Percentiles rank a stretch among this genome's conserved stretches.
Conservation (phyloP, 2,329 filamentous ascomycete genomes). For the Penicillium olsonii region DNA sequence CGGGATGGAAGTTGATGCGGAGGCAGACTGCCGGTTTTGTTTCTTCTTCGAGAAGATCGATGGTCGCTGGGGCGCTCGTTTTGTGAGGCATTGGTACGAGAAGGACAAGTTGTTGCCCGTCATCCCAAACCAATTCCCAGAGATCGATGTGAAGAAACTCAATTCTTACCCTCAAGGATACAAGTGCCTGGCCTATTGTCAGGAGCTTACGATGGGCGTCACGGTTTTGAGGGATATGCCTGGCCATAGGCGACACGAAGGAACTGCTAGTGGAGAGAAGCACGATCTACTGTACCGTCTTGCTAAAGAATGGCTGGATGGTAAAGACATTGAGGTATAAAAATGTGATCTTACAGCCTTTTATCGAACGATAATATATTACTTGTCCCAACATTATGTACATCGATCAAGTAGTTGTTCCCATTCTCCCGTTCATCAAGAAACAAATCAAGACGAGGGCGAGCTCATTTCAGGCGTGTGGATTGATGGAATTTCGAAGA, state of each 20-base stretch:
- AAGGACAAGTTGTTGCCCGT: conserved; percentile 55
- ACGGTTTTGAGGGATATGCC: conserved; percentile 49
- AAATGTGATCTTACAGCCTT: not conserved
- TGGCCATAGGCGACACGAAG: conserved; percentile 43
- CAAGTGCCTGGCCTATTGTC: conserved; percentile 46
- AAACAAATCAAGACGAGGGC: no score
- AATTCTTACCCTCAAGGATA: conserved; percentile 48
- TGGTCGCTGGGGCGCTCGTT: conserved; percentile 47
- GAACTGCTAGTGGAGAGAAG: conserved; percentile 41
- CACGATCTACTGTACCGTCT: conserved; percentile 50
- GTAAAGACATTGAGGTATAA: conserved; percentile 32
- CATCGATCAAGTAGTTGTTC: no score
- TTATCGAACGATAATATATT: no score
- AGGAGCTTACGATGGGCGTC: conserved; percentile 50
- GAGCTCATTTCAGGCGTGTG: no score
- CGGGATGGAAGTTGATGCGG: conserved; percentile 47
- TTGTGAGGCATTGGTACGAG: conserved; percentile 54
- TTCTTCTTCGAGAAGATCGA: conserved; percentile 49
- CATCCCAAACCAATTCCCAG: conserved; percentile 46
- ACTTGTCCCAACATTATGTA: no score
- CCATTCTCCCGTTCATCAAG: no score
- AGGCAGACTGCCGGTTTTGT: conserved; percentile 50
- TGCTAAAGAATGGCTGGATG: conserved; percentile 49
- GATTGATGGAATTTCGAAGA: no score
- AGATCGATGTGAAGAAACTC: conserved; percentile 44